Evolutionary conservation across 176 grass and related monocot genomes (phyloP).

Genomic region (Cenchrus fungigraminus): DNA sequence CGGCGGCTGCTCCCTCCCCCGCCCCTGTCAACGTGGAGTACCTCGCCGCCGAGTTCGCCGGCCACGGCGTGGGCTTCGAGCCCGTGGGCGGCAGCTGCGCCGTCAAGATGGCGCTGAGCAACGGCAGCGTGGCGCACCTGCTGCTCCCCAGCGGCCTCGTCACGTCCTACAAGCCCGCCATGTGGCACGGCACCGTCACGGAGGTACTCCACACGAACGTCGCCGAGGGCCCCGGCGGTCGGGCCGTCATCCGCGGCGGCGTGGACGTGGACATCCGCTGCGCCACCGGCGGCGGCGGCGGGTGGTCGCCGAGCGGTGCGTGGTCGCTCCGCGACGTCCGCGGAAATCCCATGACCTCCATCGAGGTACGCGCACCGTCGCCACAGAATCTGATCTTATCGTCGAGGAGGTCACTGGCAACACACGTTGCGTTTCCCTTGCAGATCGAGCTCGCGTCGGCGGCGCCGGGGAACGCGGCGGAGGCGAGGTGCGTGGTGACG

Average conservation of each 20-base stretch:
- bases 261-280: slow-evolving; percentile 55
- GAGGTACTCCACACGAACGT: slow-evolving; percentile 80
- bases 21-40: slow-evolving; percentile 61
- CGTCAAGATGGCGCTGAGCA: slow-evolving; percentile 65
- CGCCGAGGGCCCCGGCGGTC: slow-evolving; percentile 31
- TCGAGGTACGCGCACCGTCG: slow-evolving; percentile 43
- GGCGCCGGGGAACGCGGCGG: slow-evolving; percentile 39
- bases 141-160: slow-evolving; percentile 81
- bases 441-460: slow-evolving; percentile 59
- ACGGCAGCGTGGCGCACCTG: slow-evolving; percentile 71
- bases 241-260: slow-evolving; percentile 61
- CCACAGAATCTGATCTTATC: background rate
- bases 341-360: slow-evolving; percentile 55
- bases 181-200: slow-evolving; percentile 76
- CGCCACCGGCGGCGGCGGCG: background rate
- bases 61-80: slow-evolving; percentile 75
- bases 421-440: background rate
- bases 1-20: slow-evolving; percentile 9
- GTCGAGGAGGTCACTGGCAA: background rate
- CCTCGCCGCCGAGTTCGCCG: slow-evolving; percentile 75
- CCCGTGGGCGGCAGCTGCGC: slow-evolving; percentile 59
- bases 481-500: slow-evolving; percentile 63
- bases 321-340: slow-evolving; percentile 71
- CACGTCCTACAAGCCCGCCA: slow-evolving; percentile 79
- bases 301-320: slow-evolving; percentile 43